Conservation (phyloP, 805 yeast genomes). For the Blastobotrys peoriensis region DNA sequence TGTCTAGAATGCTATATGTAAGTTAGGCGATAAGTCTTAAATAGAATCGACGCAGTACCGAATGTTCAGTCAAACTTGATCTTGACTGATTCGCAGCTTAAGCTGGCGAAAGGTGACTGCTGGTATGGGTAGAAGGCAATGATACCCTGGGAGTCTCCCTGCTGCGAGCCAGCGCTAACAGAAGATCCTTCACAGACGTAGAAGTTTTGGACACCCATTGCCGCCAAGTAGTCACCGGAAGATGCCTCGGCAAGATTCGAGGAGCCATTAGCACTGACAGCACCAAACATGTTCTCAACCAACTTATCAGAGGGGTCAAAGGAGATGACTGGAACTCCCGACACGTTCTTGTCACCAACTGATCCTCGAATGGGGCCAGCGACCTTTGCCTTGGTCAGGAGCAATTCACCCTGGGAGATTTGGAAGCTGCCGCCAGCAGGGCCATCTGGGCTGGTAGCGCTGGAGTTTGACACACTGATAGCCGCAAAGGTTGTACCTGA, state of each 20-base stretch:
- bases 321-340: slow-evolving; percentile 1
- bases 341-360: neutral
- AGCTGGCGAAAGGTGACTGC: neutral
- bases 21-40: too few relatives aligned
- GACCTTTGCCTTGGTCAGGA: neutral
- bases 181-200: neutral
- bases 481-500: neutral
- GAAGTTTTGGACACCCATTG: slow-evolving; percentile 1
- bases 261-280: neutral
- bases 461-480: neutral
- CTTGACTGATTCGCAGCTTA: neutral
- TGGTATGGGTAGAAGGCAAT: slow-evolving; percentile 1
- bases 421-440: neutral
- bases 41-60: too few relatives aligned
- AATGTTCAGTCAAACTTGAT: neutral
- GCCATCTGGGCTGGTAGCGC: neutral
- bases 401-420: neutral
- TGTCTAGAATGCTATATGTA: too few relatives aligned
- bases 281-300: neutral
- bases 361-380: neutral
- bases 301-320: neutral
- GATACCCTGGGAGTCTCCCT: neutral
- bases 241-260: neutral
- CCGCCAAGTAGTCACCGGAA: neutral
- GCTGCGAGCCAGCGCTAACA: neutral